Evolutionary conservation across 441 rosid species (phyloP), one percentile per base, ranked within the genome.

Genomic region (Sinapis alba): DNA sequence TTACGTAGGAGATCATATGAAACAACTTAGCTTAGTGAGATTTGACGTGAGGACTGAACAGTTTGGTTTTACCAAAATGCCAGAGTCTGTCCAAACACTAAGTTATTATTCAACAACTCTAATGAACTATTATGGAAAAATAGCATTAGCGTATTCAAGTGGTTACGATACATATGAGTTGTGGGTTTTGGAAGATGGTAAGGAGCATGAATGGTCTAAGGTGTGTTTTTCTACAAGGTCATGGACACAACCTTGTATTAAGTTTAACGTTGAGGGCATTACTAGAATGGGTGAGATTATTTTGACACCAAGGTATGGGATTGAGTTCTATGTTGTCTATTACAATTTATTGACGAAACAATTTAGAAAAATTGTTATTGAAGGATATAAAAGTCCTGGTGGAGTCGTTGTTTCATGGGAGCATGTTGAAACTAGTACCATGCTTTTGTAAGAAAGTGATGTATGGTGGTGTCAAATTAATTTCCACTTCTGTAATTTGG

Each of bases 351-450:
- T 5, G 3, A 43, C 51, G 51, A 43, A 6, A 43, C 18, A 12
- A 12, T 63, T 63, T 12, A 38, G 68, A 63, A 63, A 63, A 27
- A 38, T 63, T 38, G 30, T 1, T 27, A 63, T 38, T 63, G 68
- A 63, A 63, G 54, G 68, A 38, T 63, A 21, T 13, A 63, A 63
- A 63, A 38, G 18, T 63, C 32, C 8, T 21, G 20, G 20, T 63
- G 32, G 54, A 21, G 28, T 38, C 6, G 16, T 63, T 63, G 24
- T 63, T 38, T 64, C 68, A 41, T 64, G 68, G 68, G 68, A 41
- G 54, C 23, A 41, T 51, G 13, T 41, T 21, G 53, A 64, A 21
- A 23, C 2, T 20, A 34, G 18, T 41, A 20, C 34, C 45, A 13
- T 21, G 68, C 68, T 64, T 64, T 63, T 63, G 53, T 63, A 63